phyloP scores from a whole-genome alignment of 331 rosid species.

The Dryas integrifolia region DNA sequence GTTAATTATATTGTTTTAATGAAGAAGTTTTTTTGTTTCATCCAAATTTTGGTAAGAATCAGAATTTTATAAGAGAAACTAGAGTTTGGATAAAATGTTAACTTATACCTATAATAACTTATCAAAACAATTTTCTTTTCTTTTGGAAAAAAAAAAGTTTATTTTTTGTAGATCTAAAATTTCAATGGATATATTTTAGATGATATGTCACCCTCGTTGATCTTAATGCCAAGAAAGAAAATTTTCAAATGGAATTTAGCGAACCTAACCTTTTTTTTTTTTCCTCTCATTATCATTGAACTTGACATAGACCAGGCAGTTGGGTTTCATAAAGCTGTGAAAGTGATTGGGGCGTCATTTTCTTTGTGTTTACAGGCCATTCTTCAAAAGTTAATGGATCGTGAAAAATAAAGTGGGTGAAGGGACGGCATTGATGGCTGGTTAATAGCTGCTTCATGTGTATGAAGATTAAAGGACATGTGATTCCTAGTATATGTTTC shows the following conservation, averaged over 20 bases:
- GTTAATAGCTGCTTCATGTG: slow-evolving; percentile 8
- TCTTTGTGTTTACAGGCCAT: slow-evolving; percentile 36
- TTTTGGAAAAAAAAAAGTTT: too few species aligned
- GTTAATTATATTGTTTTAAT: too few species aligned
- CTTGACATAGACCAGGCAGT: background rate
- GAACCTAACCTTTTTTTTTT: background rate
- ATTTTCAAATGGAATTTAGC: background rate
- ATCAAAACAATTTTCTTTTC: too few species aligned
- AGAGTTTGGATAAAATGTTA: too few species aligned
- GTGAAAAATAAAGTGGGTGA: slow-evolving; percentile 38
- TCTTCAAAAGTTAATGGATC: slow-evolving; percentile 54
- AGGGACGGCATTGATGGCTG: background rate
- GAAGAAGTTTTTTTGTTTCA: too few species aligned
- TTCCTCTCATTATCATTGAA: background rate
- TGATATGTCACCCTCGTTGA: background rate
- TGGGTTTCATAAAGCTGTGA: background rate
- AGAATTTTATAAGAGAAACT: too few species aligned
- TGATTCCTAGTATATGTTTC: slow-evolving; percentile 8
- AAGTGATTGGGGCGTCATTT: background rate
- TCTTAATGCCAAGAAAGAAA: background rate
- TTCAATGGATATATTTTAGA: background rate
- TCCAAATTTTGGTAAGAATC: too few species aligned
- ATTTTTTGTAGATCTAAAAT: too few species aligned
- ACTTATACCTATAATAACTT: too few species aligned
- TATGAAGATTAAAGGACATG: background rate